A percentile compares a stretch with the other conserved stretches of the same genome.
Evolutionary conservation across 2,329 filamentous ascomycete species (phyloP).

Genomic region (Hymenoscyphus linearis): DNA sequence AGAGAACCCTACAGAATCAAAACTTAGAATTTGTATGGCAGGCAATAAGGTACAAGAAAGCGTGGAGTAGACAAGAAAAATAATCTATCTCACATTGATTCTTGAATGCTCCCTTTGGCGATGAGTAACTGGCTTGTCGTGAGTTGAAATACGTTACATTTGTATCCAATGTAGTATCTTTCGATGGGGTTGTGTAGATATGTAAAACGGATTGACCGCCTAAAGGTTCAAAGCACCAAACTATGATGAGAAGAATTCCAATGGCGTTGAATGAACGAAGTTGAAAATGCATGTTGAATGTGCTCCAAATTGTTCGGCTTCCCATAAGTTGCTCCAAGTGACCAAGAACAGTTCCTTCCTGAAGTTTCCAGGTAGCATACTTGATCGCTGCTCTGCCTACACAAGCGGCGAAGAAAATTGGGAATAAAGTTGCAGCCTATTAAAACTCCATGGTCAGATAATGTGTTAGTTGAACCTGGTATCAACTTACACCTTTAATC

Average conservation of each 20-base stretch:
- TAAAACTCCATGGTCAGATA: neutral
- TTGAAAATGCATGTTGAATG: constrained; percentile 26
- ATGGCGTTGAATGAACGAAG: constrained; percentile 28
- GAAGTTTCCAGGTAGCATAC: constrained; percentile 27
- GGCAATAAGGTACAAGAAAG: neutral
- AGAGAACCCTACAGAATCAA: constrained; percentile 6
- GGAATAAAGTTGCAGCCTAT: constrained; percentile 28
- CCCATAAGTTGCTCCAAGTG: constrained; percentile 31
- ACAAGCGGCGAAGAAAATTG: constrained; percentile 30
- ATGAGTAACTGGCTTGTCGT: constrained; percentile 20
- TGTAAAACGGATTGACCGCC: constrained; percentile 31
- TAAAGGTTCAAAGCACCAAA: constrained; percentile 32
- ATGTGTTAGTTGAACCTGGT: neutral
- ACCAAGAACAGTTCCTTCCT: constrained; percentile 26
- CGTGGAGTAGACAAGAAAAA: neutral
- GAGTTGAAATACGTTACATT: constrained; percentile 21
- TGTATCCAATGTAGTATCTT: constrained; percentile 10
- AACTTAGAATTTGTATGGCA: neutral
- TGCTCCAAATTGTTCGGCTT: constrained; percentile 29
- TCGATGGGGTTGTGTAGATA: constrained; percentile 15
- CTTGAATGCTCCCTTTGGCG: constrained; percentile 11
- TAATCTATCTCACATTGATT: constrained; percentile 7
- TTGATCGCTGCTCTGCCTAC: constrained; percentile 26
- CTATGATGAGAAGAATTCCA: constrained; percentile 22
- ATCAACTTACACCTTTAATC: constrained; percentile 20